Evolutionary conservation across 768 basidiomycete species (phyloP), one percentile per base, ranked within the genome.

Genomic region (Tephrocybe rancida): DNA sequence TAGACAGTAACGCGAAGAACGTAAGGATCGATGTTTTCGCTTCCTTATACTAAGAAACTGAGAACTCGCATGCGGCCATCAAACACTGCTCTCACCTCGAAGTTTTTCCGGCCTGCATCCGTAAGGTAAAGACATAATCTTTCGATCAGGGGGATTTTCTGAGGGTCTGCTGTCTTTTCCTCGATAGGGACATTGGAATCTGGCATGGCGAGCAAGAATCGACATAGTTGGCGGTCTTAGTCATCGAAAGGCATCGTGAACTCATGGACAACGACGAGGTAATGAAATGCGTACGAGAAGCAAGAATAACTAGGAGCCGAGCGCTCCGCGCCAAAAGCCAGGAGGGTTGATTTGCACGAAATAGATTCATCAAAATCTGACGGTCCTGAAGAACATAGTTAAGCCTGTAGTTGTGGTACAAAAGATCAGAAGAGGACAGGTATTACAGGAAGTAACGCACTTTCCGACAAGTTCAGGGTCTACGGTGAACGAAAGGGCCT

Each of bases 291-390:
- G 56, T 60, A 86, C 84, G 75, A 30, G 81, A 80, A 18, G 81
- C 81, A 35, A 88, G 63, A 48, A 83, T 66, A 16, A 79, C 64
- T 24, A 91, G 68, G 13, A 86, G 56, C n/a, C 80, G 77, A 16
- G 76, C 67, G 34, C 75, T 72, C 11, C 76, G 73, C 43, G 70
- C 65, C 7, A 88, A 64, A 24, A 89, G 64, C 73, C 79, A 78
- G 4, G 62, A 54, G 2, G 86, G 82, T 47, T 85, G 86, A 21
- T 70, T 67, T 5, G 72, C 58, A 54, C 81, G 70, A 14, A 90
- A 68, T 21, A 91, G 67, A 13, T 66, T 71, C 47, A 73, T 64
- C 48, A 87, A 59, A 39, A 80, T 68, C 19, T 76, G 69, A 21
- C 68, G 66, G 27, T 73, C 72, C 27, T 68, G 70, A 7, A 75